These are phyloP conservation scores for Aspergillus oerlinghausenensis DNA, from an alignment of 2,329 filamentous ascomycete species.

Conservation along the genomic window DNA sequence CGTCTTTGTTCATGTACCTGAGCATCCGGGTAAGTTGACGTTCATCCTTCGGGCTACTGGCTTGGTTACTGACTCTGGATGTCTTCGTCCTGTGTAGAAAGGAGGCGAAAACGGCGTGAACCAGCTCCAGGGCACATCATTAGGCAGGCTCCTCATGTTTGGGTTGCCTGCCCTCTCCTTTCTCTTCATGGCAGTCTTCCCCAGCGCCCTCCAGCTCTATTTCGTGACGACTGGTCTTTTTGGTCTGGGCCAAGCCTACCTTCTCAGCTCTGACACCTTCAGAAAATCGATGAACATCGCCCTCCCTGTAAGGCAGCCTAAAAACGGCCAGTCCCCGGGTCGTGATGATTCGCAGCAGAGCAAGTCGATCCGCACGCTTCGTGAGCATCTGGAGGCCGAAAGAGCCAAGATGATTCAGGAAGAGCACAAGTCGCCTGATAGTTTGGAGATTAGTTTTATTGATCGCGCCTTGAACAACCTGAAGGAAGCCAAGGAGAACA, in stretches of 20 bases:
- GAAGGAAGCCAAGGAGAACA: slow-evolving; percentile 23
- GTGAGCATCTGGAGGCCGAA: slow-evolving; percentile 12
- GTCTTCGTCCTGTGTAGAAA: slow-evolving; percentile 22
- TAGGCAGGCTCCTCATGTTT: slow-evolving; percentile 33
- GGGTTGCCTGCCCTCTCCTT: slow-evolving; percentile 52
- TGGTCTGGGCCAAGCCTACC: slow-evolving; percentile 40
- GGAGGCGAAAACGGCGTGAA: slow-evolving; percentile 35
- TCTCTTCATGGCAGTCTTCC: slow-evolving; percentile 51
- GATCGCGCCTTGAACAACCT: slow-evolving; percentile 33
- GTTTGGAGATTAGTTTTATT: slow-evolving; percentile 24
- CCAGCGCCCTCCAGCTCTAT: slow-evolving; percentile 58
- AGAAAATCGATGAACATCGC: slow-evolving; percentile 26
- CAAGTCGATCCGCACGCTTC: slow-evolving; percentile 15
- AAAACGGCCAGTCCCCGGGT: neutral
- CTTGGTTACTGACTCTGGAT: neutral
- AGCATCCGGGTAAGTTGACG: slow-evolving; percentile 53
- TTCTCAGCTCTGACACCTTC: slow-evolving; percentile 38
- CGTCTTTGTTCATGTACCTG: slow-evolving; percentile 53
- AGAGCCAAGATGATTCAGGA: slow-evolving; percentile 7
- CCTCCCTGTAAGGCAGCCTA: slow-evolving; percentile 7
- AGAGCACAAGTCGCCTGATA: slow-evolving; percentile 4
- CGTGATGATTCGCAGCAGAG: slow-evolving; percentile 3
- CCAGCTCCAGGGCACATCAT: slow-evolving; percentile 25
- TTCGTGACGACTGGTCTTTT: slow-evolving; percentile 48
- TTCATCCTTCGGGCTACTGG: neutral